A percentile compares a stretch with the other conserved stretches of the same genome.
These are phyloP conservation scores for Dentipellis sp. DNA, from an alignment of 768 basidiomycete genomes.

Conservation along the genomic window DNA sequence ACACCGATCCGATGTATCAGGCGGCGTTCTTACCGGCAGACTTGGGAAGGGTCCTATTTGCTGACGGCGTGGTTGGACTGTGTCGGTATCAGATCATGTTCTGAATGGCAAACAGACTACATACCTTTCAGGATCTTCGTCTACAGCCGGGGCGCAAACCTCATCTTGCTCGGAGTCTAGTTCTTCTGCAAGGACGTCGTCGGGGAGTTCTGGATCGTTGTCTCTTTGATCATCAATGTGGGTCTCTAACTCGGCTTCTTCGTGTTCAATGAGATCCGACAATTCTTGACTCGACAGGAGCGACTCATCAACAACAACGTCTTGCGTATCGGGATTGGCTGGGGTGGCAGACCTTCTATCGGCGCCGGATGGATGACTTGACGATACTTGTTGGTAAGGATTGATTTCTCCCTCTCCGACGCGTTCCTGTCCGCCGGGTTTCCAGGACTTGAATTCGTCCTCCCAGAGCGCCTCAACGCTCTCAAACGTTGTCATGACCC, in stretches of 20 bases:
- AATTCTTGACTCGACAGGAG: constrained; percentile 44
- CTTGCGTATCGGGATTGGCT: constrained; percentile 11
- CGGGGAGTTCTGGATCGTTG: constrained; percentile 19
- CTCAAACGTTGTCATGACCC: constrained; percentile 84
- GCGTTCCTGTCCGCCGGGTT: constrained; percentile 22
- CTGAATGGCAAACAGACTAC: too few relatives aligned
- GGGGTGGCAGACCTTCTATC: neutral
- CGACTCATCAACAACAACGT: constrained; percentile 45
- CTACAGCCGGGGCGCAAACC: too few relatives aligned
- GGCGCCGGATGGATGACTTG: neutral
- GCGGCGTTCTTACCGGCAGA: too few relatives aligned
- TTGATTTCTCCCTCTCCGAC: constrained; percentile 5
- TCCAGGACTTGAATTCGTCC: constrained; percentile 47
- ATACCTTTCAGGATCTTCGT: too few relatives aligned
- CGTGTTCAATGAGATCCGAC: constrained; percentile 25
- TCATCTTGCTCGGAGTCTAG: constrained; percentile 5
- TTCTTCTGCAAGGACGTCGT: constrained; percentile 26
- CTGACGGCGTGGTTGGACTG: too few relatives aligned
- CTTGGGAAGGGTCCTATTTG: too few relatives aligned
- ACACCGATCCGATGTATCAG: too few relatives aligned
- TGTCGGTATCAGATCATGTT: too few relatives aligned
- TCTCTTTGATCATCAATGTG: constrained; percentile 16
- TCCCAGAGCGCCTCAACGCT: constrained; percentile 87
- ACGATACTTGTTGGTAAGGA: constrained; percentile 2
- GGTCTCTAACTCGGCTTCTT: constrained; percentile 18